Evolutionary conservation across 2,329 filamentous ascomycete genomes (phyloP).

Genomic region (Ceratocystis variospora): DNA sequence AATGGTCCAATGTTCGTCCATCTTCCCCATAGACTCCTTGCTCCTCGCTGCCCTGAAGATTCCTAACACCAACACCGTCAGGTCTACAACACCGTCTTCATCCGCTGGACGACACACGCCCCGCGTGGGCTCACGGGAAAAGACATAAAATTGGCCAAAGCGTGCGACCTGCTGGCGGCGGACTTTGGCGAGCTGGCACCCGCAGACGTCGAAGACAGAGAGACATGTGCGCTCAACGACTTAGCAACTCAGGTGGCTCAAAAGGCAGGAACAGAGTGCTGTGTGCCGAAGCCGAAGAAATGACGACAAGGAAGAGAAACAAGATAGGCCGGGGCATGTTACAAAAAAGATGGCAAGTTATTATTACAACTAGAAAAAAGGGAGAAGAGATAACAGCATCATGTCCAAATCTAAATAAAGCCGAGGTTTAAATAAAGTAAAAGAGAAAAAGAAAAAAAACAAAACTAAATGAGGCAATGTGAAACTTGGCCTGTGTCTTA

Average conservation of each 20-base stretch:
- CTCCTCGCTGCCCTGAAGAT: neutral
- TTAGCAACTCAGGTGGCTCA: conserved; percentile 35
- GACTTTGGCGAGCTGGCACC: conserved; percentile 38
- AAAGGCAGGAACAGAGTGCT: conserved; percentile 39
- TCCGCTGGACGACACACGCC: conserved; percentile 61
- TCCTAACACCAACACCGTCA: conserved; percentile 23
- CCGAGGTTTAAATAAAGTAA: conserved; percentile 7
- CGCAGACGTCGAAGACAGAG: conserved; percentile 24
- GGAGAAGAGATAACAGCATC: conserved; percentile 18
- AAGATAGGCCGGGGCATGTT: neutral
- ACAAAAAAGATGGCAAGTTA: conserved; percentile 11
- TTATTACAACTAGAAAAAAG: conserved; percentile 21
- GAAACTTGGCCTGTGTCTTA: neutral
- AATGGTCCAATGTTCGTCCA: conserved; percentile 55
- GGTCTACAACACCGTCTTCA: conserved; percentile 57
- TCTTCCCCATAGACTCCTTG: neutral
- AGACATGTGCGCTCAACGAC: conserved; percentile 27
- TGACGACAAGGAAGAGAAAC: neutral
- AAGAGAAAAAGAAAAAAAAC: neutral
- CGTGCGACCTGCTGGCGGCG: conserved; percentile 46
- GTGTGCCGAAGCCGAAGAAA: conserved; percentile 32
- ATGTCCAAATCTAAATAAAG: conserved; percentile 10
- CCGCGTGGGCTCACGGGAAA: conserved; percentile 50
- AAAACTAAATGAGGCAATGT: conserved; percentile 4
- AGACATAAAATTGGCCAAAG: conserved; percentile 47